A percentile compares a stretch with the other conserved stretches of the same genome.
Conservation (phyloP, 768 basidiomycete genomes). For the Boletus bicolor region DNA sequence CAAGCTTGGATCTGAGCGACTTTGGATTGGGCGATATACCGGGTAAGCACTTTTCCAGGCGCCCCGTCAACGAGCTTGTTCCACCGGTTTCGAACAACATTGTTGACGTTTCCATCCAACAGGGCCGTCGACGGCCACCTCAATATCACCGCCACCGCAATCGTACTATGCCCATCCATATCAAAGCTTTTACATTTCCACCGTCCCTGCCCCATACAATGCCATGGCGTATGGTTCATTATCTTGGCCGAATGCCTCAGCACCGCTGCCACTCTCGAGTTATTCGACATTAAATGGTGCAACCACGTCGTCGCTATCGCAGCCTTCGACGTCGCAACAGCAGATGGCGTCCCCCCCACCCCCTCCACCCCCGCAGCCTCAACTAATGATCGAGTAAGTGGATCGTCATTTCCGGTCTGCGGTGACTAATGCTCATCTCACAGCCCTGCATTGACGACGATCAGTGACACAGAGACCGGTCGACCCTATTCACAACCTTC, state of each 20-base stretch:
- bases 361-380: conserved; percentile 23
- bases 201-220: conserved; percentile 47
- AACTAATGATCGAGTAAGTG: conserved; percentile 70
- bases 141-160: conserved; percentile 40
- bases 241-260: conserved; percentile 42
- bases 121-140: conserved; percentile 40
- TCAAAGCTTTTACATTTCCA: conserved; percentile 40
- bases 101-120: conserved; percentile 12
- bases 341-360: conserved; percentile 30
- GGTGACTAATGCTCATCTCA: conserved; percentile 13
- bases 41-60: conserved; percentile 39
- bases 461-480: conserved; percentile 48
- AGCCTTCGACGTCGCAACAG: conserved; percentile 30
- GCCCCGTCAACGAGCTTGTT: conserved; percentile 20
- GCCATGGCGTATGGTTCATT: conserved; percentile 51
- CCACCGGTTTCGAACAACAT: neutral
- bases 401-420: conserved; percentile 1
- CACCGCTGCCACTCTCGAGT: conserved; percentile 58
- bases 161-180: conserved; percentile 41
- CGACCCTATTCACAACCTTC: conserved; percentile 45
- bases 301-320: conserved; percentile 45
- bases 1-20: conserved; percentile 41
- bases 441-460: conserved; percentile 60
- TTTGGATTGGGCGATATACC: conserved; percentile 41
- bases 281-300: conserved; percentile 80